These are phyloP conservation scores for Sesbania bispinosa DNA, from an alignment of 306 rosid genomes.

Conservation along the genomic window DNA sequence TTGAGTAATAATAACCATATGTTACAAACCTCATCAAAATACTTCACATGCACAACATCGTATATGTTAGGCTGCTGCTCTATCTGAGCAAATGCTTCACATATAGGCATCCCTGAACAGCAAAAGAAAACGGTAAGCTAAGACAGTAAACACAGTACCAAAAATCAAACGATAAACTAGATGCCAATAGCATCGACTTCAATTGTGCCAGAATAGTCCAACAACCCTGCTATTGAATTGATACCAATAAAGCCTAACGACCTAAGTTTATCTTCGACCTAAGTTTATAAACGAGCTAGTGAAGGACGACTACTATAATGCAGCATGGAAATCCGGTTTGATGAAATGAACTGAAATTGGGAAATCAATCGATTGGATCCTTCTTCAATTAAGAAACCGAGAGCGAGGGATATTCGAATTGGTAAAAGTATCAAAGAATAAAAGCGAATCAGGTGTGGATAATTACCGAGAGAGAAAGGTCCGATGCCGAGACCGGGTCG, in stretches of 20 bases:
- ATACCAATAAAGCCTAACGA: not conserved
- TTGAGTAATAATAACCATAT: not conserved
- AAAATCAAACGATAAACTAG: not conserved
- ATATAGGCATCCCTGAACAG: conserved; percentile 88
- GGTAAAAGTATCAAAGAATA: not conserved
- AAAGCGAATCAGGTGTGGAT: not conserved
- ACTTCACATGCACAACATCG: conserved; percentile 97
- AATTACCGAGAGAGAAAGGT: conserved; percentile 80
- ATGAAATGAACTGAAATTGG: not conserved
- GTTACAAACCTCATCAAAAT: conserved; percentile 80
- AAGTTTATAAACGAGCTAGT: not conserved
- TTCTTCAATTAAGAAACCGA: not conserved
- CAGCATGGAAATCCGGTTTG: not conserved
- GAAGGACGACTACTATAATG: not conserved
- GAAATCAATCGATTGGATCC: not conserved
- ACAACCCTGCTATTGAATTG: not conserved
- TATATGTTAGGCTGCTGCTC: conserved; percentile 86
- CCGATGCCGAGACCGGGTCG: conserved; percentile 91
- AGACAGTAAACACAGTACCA: not conserved
- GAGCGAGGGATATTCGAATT: not conserved
- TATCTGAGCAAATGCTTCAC: conserved; percentile 94
- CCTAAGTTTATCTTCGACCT: not conserved
- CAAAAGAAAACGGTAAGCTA: not conserved
- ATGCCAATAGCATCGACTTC: not conserved
- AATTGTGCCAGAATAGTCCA: not conserved